phyloP scores from a whole-genome alignment of 768 basidiomycete genomes.

The Basidioascus undulatus region DNA sequence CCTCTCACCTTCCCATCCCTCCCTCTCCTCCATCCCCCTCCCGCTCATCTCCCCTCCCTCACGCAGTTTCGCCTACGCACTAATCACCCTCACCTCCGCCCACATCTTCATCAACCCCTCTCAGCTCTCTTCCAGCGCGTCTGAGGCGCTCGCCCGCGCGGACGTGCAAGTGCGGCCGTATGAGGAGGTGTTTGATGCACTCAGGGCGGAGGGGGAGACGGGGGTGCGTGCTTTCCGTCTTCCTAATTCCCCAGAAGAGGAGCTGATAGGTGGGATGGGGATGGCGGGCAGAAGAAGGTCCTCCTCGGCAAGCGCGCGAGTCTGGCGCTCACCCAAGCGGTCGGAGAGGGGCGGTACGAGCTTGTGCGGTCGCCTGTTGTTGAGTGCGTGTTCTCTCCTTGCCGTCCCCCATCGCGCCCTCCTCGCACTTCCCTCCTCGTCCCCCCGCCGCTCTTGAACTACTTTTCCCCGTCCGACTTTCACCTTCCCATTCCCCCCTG shows the following conservation, averaged over 20 bases:
- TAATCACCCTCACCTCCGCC: slow-evolving; percentile 34
- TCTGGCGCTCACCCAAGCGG: slow-evolving; percentile 53
- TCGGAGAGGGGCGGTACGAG: slow-evolving; percentile 44
- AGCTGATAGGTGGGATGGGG: too few relatives aligned
- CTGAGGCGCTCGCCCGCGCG: slow-evolving; percentile 27
- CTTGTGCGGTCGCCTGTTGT: slow-evolving; percentile 47
- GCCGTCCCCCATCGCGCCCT: too few relatives aligned
- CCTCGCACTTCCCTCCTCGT: too few relatives aligned
- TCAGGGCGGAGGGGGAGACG: slow-evolving; percentile 15
- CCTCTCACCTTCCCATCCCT: background rate
- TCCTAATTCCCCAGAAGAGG: background rate
- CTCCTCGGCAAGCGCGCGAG: slow-evolving; percentile 54
- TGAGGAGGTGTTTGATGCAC: slow-evolving; percentile 32
- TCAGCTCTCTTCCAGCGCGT: slow-evolving; percentile 28
- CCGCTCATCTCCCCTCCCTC: too few relatives aligned
- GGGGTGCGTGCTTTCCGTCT: background rate
- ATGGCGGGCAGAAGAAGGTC: too few relatives aligned
- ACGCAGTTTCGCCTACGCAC: slow-evolving; percentile 73
- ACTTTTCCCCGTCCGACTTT: too few relatives aligned
- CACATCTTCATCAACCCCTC: slow-evolving; percentile 41
- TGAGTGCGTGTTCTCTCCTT: too few relatives aligned
- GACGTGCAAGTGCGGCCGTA: slow-evolving; percentile 47
- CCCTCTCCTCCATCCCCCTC: background rate
- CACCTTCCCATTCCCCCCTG: too few relatives aligned
- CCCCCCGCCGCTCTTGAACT: slow-evolving; percentile 22